Evolutionary conservation across 495 filamentous ascomycete genomes (phyloP), one percentile per base, ranked within the genome.

Genomic region (Neurospora sp.): DNA sequence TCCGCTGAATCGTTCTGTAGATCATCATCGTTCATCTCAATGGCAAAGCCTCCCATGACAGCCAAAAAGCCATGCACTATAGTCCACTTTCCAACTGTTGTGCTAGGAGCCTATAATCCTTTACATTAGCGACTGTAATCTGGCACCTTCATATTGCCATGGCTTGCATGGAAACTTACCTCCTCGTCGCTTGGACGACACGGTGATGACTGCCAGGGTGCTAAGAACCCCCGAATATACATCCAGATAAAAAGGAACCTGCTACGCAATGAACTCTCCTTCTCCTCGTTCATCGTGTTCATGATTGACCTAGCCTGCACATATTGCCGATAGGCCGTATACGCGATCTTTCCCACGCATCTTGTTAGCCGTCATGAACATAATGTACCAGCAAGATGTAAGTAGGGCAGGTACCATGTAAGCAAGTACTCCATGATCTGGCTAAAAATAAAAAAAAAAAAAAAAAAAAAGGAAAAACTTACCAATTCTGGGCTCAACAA

Each of bases 1-100:
- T 45, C 6, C 2, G 42, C 0, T 0, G 1, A 0, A 19, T n/a
- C 6, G 8, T 1, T 0, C 4, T 45, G 0, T 0, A 19, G 19
- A 45, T 45, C 19, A n/a, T 9, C 8, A 10, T 45, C 42, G 1
- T 5, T 21, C 5, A 21, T 21, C 42, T 45, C 42, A 0, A 45
- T 21, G 2, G 42, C 43, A 21, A 48, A 21, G 43, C 43, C 43
- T 9, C 43, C 43, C 43, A 48, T 48, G 8, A 21, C 8, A 0
- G 43, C 43, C 43, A 48, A 8, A 9, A 48, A 48, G 2, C n/a
- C 43, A 48, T 48, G 43, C 3, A 21, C 43, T 2, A 48, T 48
- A 2, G 43, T 48, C 43, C 43, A 48, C n/a, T 21, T 45, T n/a
- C n/a, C n/a, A n/a, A n/a, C n/a, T n/a, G n/a, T n/a, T n/a, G n/a